These are phyloP conservation scores for Pleodorina starrii DNA, from an alignment of 139 green algal genomes.

Conservation along the genomic window DNA sequence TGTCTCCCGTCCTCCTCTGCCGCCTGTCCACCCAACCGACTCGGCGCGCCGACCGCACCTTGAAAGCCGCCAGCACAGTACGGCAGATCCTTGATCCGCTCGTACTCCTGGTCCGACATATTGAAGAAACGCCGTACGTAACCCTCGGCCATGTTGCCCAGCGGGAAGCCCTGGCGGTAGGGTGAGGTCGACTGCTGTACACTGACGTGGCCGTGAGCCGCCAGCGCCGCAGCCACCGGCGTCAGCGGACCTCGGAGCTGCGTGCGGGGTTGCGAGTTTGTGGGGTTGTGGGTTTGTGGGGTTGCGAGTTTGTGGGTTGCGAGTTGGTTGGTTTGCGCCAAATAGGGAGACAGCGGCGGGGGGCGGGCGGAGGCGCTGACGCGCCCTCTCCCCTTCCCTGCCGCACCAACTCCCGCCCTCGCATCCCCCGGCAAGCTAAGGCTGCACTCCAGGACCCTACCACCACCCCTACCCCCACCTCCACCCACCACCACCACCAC, in stretches of 20 bases:
- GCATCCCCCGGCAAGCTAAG: too few species aligned
- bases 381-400: too few species aligned
- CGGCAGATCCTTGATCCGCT: not conserved
- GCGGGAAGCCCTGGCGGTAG: not conserved
- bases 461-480: too few species aligned
- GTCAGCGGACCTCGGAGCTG: not conserved
- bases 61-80: not conserved
- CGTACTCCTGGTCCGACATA: not conserved
- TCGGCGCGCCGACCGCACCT: not conserved
- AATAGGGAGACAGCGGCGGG: too few species aligned
- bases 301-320: too few species aligned
- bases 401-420: too few species aligned
- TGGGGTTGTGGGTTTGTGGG: too few species aligned
- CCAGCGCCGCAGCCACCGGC: not conserved
- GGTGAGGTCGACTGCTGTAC: constrained; percentile 17
- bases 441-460: too few species aligned
- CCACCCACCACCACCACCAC: too few species aligned
- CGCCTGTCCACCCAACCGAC: too few species aligned
- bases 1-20: too few species aligned
- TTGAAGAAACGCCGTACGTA: not conserved
- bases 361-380: too few species aligned
- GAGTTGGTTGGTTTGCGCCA: not conserved
- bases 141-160: constrained; percentile 4
- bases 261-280: not conserved
- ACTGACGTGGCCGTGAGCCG: constrained; percentile 5